Evolutionary conservation across 169 alveolate species (phyloP).

Genomic region (Cystoisospora suis): DNA sequence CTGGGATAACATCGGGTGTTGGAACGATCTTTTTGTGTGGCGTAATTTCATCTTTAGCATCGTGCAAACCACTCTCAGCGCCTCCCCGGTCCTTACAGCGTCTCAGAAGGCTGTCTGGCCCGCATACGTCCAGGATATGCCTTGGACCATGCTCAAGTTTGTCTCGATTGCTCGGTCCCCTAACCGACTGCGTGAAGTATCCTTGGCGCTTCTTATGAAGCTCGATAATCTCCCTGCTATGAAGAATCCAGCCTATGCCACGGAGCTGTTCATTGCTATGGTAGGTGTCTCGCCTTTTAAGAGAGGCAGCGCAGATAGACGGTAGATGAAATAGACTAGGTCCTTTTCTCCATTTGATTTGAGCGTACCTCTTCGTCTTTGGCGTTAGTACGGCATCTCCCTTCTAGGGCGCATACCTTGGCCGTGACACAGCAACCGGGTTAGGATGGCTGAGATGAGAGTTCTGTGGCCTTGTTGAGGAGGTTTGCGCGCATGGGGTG

Average conservation of each 20-base stretch:
- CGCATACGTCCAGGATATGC: conserved; percentile 72
- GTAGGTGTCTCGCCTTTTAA: background rate
- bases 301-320: background rate
- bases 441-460: no score
- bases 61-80: conserved; percentile 41
- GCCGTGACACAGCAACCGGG: no score
- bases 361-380: no score
- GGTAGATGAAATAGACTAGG: background rate
- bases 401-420: no score
- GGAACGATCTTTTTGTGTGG: conserved; percentile 77
- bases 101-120: conserved; percentile 64
- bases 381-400: no score
- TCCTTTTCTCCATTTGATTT: no score
- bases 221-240: conserved; percentile 60
- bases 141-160: conserved; percentile 74
- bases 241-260: conserved; percentile 32
- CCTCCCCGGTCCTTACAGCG: conserved; percentile 51
- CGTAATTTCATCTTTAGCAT: conserved; percentile 44
- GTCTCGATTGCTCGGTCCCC: conserved; percentile 73
- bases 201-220: conserved; percentile 70
- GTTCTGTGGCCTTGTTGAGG: no score
- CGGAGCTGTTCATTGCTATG: conserved; percentile 28
- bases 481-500: no score
- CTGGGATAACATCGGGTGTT: conserved; percentile 72
- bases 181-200: conserved; percentile 68